Conservation (phyloP, 2,329 filamentous ascomycete species). For the Alternaria triticina region DNA sequence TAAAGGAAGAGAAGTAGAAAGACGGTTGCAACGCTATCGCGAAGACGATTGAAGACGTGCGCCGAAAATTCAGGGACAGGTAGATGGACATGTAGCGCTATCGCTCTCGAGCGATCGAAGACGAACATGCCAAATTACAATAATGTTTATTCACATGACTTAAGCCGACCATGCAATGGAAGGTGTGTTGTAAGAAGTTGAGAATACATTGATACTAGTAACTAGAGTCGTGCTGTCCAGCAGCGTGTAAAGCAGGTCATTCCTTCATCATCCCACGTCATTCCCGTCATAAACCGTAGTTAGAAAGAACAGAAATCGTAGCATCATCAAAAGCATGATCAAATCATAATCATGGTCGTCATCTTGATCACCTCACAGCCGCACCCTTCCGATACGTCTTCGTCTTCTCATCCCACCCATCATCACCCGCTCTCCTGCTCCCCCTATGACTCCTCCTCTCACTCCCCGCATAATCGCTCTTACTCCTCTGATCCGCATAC, state of each 20-base stretch:
- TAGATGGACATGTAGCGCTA: slow-evolving; percentile 7
- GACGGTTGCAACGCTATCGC: slow-evolving; percentile 18
- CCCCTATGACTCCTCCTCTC: slow-evolving; percentile 38
- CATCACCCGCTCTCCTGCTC: slow-evolving; percentile 44
- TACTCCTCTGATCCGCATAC: slow-evolving; percentile 45
- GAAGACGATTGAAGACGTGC: slow-evolving; percentile 23
- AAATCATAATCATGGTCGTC: neutral
- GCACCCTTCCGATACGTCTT: slow-evolving; percentile 58
- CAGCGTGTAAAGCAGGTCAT: neutral
- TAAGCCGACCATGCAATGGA: neutral
- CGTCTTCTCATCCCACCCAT: slow-evolving; percentile 46
- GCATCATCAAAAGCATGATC: neutral
- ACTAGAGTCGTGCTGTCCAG: slow-evolving; percentile 3
- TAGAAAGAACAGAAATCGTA: neutral
- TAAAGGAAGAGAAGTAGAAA: neutral
- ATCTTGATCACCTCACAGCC: slow-evolving; percentile 59
- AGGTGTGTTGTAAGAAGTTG: neutral
- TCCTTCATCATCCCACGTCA: neutral
- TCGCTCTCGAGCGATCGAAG: slow-evolving; percentile 4
- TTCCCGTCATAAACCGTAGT: neutral
- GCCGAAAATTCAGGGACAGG: neutral
- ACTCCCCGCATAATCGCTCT: slow-evolving; percentile 20
- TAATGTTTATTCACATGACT: slow-evolving; percentile 2
- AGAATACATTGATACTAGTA: neutral
- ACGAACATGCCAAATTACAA: slow-evolving; percentile 6